Evolutionary conservation across 176 grass and related monocot species (phyloP), one percentile per base, ranked within the genome.

Genomic region (Carex parvula): DNA sequence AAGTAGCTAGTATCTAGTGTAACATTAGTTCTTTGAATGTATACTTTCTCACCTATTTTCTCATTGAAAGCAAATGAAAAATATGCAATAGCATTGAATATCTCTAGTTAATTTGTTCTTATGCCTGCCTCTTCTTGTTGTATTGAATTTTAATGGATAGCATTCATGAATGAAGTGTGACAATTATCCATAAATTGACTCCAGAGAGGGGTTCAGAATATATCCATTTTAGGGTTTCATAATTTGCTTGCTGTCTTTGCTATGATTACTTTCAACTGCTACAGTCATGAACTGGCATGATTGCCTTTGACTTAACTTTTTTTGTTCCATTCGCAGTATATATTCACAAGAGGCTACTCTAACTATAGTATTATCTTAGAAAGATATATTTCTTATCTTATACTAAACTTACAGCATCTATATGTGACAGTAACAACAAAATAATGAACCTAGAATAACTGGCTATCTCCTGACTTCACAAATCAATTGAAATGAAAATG

Each of bases 201-300:
- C 44, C 72, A 76, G 48, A 76, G 22, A 54, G 15, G n/a, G 11
- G 9, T 65, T 81, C 61, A 50, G 79, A 81, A 65, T 46, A 63
- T 81, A 65, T 64, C 79, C 79, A 81, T 63, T 63, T 81, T 50
- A 64, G 79, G 56, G 56, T 81, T 81, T 64, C 79, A 81, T 81
- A 63, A 81, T 80, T 80, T 61, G 30, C 77, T 41, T 57, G 30
- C 77, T 59, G 53, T 61, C 58, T 61, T 80, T 80, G 58, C 77
- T 61, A 80, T 80, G 77, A 80, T 81, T 24, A 42, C 59, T 13
- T 81, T 8, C 79, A 81, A 81, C 78, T 3, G 60, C 79, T 65
- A 61, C 56, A 81, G 35, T 81, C 59, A 24, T 81, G 56, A 81
- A 60, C 10, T 74, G 83, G 44, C 50, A 71, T 57, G 53, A 75